Conservation (phyloP, 2,329 filamentous ascomycete species). For the Zasmidium cellare region DNA sequence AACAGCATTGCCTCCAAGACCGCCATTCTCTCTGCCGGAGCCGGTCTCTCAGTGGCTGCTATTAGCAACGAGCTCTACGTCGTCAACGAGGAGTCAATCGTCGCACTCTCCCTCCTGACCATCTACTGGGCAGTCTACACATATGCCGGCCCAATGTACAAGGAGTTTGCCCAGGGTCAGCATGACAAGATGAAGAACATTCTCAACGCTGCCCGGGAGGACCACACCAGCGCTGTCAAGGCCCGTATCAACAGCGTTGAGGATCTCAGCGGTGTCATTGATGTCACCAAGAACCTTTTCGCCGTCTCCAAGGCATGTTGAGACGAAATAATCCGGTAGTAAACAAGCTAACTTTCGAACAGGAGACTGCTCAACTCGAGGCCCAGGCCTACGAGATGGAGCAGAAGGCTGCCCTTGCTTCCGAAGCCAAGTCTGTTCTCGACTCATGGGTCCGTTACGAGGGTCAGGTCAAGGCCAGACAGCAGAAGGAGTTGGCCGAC, state of each 20-base stretch:
- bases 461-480: conserved; percentile 96
- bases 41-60: conserved; percentile 87
- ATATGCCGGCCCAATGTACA: conserved; percentile 90
- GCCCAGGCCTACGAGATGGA: conserved; percentile 95
- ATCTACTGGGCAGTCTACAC: conserved; percentile 92
- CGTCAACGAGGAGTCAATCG: conserved; percentile 97
- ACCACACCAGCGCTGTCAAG: conserved; percentile 96
- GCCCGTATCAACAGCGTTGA: conserved; percentile 89
- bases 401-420: conserved; percentile 88
- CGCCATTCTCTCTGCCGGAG: conserved; percentile 89
- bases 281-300: conserved; percentile 95
- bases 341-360: conserved; percentile 16
- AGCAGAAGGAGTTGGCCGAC: conserved; percentile 94
- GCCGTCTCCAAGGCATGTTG: conserved; percentile 87
- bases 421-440: conserved; percentile 91
- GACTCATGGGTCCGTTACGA: conserved; percentile 99
- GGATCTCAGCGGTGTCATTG: conserved; percentile 91
- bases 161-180: conserved; percentile 86
- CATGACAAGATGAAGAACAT: conserved; percentile 91
- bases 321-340: background rate
- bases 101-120: conserved; percentile 86
- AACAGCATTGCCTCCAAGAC: conserved; percentile 93
- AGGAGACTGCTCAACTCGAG: conserved; percentile 98
- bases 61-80: conserved; percentile 99
- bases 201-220: conserved; percentile 87